Conservation (phyloP, 768 basidiomycete species). For the Russula foetens region DNA sequence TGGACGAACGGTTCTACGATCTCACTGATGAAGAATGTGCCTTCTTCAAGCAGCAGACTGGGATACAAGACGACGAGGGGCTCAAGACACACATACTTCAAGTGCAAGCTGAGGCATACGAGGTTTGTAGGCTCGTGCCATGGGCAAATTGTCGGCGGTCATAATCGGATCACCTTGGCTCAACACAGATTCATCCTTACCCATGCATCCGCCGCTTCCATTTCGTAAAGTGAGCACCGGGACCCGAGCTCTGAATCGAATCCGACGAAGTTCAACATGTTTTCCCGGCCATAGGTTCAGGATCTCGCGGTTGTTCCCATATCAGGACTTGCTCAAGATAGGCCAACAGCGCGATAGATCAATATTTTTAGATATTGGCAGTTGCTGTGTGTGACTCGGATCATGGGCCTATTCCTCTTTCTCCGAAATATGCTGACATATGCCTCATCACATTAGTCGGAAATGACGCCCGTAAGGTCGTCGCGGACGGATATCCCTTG, state of each 20-base stretch:
- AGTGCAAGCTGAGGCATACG: constrained; percentile 27
- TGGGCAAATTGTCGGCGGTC: no score
- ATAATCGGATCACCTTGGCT: no score
- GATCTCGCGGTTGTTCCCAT: not conserved
- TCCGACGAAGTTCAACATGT: no score
- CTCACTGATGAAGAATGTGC: constrained; percentile 13
- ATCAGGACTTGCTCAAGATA: constrained; percentile 21
- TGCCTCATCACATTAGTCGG: constrained; percentile 27
- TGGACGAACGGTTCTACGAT: constrained; percentile 3
- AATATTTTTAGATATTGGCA: constrained; percentile 39
- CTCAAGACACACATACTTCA: constrained; percentile 27
- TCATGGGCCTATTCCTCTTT: not conserved
- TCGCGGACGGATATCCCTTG: constrained; percentile 37
- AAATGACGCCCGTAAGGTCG: constrained; percentile 34
- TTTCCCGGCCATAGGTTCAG: not conserved
- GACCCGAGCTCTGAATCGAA: not conserved
- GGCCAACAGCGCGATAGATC: constrained; percentile 30
- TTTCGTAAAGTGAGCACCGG: not conserved
- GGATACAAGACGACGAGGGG: constrained; percentile 27
- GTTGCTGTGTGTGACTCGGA: constrained; percentile 33
- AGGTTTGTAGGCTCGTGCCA: constrained; percentile 19
- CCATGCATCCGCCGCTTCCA: constrained; percentile 1
- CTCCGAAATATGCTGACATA: not conserved
- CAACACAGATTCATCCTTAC: constrained; percentile 1
- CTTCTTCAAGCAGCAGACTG: constrained; percentile 23